Conservation (phyloP, 2,329 filamentous ascomycete species). For the Dothiorella sarmentorum region DNA sequence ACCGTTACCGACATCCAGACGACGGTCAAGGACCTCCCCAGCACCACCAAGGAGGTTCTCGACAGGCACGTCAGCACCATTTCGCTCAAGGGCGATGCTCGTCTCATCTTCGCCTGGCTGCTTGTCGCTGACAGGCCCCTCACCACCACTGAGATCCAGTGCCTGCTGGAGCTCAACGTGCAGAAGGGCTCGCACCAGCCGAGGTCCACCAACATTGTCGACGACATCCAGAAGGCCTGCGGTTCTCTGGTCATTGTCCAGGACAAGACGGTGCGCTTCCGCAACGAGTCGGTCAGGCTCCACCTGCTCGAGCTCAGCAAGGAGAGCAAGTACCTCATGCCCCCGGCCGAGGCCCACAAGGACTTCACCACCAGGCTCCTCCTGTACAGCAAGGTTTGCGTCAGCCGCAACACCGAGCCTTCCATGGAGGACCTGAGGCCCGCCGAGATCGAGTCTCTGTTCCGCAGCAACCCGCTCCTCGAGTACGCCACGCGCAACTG, state of each 20-base stretch:
- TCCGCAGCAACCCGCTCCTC: slow-evolving; percentile 42
- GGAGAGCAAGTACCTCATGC: slow-evolving; percentile 50
- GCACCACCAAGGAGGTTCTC: slow-evolving; percentile 38
- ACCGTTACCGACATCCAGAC: slow-evolving; percentile 35
- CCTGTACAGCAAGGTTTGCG: slow-evolving; percentile 42
- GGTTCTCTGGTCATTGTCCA: slow-evolving; percentile 41
- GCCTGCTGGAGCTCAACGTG: slow-evolving; percentile 43
- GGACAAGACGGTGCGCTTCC: slow-evolving; percentile 47
- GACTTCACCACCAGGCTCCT: slow-evolving; percentile 45
- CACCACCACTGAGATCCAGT: slow-evolving; percentile 43
- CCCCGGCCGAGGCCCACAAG: slow-evolving; percentile 45
- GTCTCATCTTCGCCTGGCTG: slow-evolving; percentile 45
- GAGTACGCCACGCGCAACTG: slow-evolving; percentile 50
- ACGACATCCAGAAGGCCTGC: slow-evolving; percentile 37
- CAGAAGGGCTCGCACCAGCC: slow-evolving; percentile 28
- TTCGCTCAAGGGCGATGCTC: slow-evolving; percentile 33
- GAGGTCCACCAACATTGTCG: slow-evolving; percentile 31
- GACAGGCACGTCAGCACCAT: slow-evolving; percentile 37
- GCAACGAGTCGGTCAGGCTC: slow-evolving; percentile 29
- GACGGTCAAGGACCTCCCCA: slow-evolving; percentile 32
- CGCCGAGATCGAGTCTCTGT: slow-evolving; percentile 41
- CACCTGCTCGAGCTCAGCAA: slow-evolving; percentile 47
- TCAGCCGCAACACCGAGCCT: slow-evolving; percentile 41
- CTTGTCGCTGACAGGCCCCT: slow-evolving; percentile 47
- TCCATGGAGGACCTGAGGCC: slow-evolving; percentile 41